Conservation (phyloP, 1,284 basidiomycete species). For the Exobasidium rhododendri region DNA sequence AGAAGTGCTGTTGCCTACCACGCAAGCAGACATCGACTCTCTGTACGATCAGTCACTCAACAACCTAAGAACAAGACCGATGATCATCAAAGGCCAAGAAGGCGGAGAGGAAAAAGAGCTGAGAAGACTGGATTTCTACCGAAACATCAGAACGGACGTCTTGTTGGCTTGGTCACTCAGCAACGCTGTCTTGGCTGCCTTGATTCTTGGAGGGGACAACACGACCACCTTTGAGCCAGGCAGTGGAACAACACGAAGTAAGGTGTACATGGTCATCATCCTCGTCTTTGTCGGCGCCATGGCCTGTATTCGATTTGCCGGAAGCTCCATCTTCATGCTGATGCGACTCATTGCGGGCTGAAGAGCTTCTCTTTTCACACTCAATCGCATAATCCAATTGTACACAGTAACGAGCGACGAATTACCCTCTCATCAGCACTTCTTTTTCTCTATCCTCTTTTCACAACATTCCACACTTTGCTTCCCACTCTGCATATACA, state of each 20-base stretch:
- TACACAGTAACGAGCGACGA: not conserved
- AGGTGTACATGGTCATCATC: conserved; percentile 49
- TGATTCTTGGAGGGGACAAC: conserved; percentile 42
- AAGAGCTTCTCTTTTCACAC: not conserved
- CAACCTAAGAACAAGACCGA: conserved; percentile 69
- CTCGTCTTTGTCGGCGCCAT: conserved; percentile 49
- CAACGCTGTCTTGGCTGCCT: conserved; percentile 59
- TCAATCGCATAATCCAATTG: not conserved
- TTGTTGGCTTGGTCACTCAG: conserved; percentile 79
- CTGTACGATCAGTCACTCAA: conserved; percentile 84
- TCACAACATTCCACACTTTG: not conserved
- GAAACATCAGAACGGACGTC: conserved; percentile 82
- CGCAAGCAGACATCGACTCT: conserved; percentile 79
- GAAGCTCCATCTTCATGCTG: conserved; percentile 41
- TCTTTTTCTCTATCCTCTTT: too few species aligned
- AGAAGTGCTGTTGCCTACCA: conserved; percentile 80
- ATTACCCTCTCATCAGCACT: too few species aligned
- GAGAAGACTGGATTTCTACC: conserved; percentile 55
- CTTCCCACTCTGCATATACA: not conserved
- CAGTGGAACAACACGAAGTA: conserved; percentile 34
- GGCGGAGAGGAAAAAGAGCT: conserved; percentile 46
- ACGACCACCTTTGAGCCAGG: conserved; percentile 31
- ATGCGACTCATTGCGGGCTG: conserved; percentile 34
- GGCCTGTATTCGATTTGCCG: conserved; percentile 46
- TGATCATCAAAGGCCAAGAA: conserved; percentile 53